phyloP scores from a whole-genome alignment of 2,329 filamentous ascomycete genomes.

The Gnomoniopsis smithogilvyi region DNA sequence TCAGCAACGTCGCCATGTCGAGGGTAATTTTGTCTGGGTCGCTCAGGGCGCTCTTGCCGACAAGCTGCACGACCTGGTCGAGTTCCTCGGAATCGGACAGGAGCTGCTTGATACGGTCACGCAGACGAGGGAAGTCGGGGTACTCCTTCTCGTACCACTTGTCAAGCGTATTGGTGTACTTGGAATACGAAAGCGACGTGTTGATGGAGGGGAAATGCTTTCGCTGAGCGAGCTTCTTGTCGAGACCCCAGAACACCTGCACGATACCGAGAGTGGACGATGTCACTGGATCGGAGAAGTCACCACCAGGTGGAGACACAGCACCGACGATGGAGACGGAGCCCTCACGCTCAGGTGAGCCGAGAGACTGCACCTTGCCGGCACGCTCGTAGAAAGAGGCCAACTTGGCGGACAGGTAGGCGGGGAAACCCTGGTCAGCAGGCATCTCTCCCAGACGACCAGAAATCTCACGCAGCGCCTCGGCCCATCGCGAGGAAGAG shows the following conservation, averaged over 20 bases:
- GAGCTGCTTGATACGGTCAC: constrained; percentile 90
- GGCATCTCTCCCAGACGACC: constrained; percentile 99
- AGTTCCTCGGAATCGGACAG: constrained; percentile 94
- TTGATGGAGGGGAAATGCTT: constrained; percentile 99
- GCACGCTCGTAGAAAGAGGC: constrained; percentile 99
- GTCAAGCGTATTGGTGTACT: constrained; percentile 86
- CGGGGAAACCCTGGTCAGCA: constrained; percentile 98
- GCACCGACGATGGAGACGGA: constrained; percentile 98
- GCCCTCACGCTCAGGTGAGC: constrained; percentile 82
- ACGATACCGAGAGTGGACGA: constrained; percentile 92
- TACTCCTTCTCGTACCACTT: constrained; percentile 92
- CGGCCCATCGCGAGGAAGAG: constrained; percentile 96
- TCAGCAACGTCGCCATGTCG: constrained; percentile 85
- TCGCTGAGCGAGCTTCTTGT: constrained; percentile 98
- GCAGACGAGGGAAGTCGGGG: constrained; percentile 89
- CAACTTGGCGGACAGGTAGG: constrained; percentile 93
- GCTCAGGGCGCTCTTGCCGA: constrained; percentile 94
- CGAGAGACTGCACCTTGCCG: constrained; percentile 79
- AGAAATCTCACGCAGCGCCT: constrained; percentile 97
- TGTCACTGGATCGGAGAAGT: constrained; percentile 98
- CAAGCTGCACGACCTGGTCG: constrained; percentile 97
- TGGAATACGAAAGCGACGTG: constrained; percentile 90
- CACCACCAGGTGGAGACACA: constrained; percentile 94
- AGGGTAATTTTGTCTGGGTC: constrained; percentile 98
- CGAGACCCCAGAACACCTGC: constrained; percentile 98